Evolutionary conservation across 2,329 filamentous ascomycete species (phyloP), one percentile per base, ranked within the genome.

Genomic region (Colletotrichum siamense): DNA sequence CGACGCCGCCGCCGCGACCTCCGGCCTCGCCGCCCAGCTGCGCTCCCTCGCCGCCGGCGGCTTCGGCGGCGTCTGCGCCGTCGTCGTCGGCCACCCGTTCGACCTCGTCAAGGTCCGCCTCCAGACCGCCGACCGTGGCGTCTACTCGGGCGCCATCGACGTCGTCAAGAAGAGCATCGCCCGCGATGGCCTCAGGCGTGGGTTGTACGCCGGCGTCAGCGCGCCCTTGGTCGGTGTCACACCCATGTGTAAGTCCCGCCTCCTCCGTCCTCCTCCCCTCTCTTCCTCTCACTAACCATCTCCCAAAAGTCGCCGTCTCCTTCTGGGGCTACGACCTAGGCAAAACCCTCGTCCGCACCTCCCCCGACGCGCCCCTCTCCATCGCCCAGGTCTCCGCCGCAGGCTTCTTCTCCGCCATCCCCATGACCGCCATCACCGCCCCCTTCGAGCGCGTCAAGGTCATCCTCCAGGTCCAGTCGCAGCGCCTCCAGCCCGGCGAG

Each of bases 401-500:
- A 16, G 97, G 97, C 79, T 98, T 98, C 92, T 98, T 99, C 91
- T 98, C 95, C 83, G 97, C 97, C 77, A 94, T 99, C 76, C 97
- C 97, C 82, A 98, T 98, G 95, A 99, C 97, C 6, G 87, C 95
- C 86, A 98, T 99, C 88, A 99, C 97, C n/a, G 97, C 97, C 6
- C 97, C 97, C 77, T 99, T 99, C 84, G 97, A 99, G 90, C 96
- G 97, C 82, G 96, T 99, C 81, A 99, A 99, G 88, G 96, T 99
- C 72, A 96, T 99, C 78, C 93, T 99, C 2, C 97, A 99, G 86
- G 98, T 99, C 80, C 97, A 99, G 87, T 96, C 96, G 82, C 96
- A 98, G 86, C 96, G 96, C 87, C 93, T 97, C 55, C 92, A 93
- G 1, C 95, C 96, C 0, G 96, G 96, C 82, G 94, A 98, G 88